Conservation (phyloP, 768 basidiomycete species). For the Lactifluus pinguis region DNA sequence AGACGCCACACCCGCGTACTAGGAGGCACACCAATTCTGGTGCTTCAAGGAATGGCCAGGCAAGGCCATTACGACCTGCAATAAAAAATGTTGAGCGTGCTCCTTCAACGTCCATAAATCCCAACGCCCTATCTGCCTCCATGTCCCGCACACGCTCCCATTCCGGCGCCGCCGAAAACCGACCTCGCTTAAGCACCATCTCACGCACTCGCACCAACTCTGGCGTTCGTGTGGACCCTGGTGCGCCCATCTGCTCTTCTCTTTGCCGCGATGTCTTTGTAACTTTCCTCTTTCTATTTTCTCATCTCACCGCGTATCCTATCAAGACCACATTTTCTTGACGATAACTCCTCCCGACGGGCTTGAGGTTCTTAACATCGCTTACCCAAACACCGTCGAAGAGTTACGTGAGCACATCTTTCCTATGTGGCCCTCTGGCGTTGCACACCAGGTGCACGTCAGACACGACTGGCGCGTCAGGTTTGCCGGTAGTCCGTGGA, state of each 20-base stretch:
- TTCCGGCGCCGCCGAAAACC: constrained; percentile 29
- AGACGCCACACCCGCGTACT: constrained; percentile 24
- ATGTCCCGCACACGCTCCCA: constrained; percentile 32
- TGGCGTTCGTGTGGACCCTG: constrained; percentile 21
- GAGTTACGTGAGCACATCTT: constrained; percentile 50
- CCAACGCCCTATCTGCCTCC: constrained; percentile 21
- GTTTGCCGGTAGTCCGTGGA: constrained; percentile 65
- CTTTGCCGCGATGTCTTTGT: not conserved
- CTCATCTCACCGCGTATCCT: not conserved
- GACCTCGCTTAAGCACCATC: constrained; percentile 23
- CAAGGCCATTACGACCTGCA: constrained; percentile 42
- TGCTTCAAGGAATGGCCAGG: not conserved
- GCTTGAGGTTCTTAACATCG: constrained; percentile 38
- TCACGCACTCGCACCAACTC: constrained; percentile 31
- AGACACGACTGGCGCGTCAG: constrained; percentile 51
- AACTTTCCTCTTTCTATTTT: not conserved
- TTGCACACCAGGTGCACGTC: constrained; percentile 37
- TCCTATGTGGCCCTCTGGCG: constrained; percentile 61
- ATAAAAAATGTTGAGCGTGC: constrained; percentile 39
- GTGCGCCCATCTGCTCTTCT: constrained; percentile 17
- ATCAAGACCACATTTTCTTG: constrained; percentile 64
- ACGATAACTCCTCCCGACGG: constrained; percentile 59
- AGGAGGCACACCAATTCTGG: constrained; percentile 30
- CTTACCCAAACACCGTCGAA: constrained; percentile 45
- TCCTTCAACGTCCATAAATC: not conserved